A percentile compares a stretch with the other conserved stretches of the same genome.
These are phyloP conservation scores for Cordyceps fumosorosea DNA, from an alignment of 2,329 filamentous ascomycete species.

Conservation along the genomic window DNA sequence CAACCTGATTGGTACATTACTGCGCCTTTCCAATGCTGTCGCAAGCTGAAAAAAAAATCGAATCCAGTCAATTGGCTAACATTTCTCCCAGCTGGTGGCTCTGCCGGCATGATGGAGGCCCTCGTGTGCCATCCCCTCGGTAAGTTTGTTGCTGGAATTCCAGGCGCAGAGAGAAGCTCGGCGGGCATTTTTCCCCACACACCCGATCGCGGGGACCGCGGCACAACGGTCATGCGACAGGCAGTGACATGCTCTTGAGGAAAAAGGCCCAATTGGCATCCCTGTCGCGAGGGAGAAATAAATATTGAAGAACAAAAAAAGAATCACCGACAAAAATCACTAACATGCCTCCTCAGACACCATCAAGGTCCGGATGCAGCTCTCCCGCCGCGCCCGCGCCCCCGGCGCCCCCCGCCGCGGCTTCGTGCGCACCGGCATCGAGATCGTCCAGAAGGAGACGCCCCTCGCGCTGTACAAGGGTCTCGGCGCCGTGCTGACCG, in stretches of 20 bases:
- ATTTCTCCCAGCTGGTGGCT: slow-evolving; percentile 67
- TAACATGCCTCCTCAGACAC: slow-evolving; percentile 54
- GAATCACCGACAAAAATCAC: not conserved
- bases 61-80: slow-evolving; percentile 19
- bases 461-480: slow-evolving; percentile 94
- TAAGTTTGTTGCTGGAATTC: slow-evolving; percentile 33
- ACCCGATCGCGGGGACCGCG: slow-evolving; percentile 3
- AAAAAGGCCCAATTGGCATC: not conserved
- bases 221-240: not conserved
- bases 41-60: slow-evolving; percentile 6
- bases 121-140: slow-evolving; percentile 90
- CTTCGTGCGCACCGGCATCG: slow-evolving; percentile 76
- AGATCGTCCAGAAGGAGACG: slow-evolving; percentile 86
- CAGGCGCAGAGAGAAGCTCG: not conserved
- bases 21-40: not conserved
- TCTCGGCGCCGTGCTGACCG: slow-evolving; percentile 90
- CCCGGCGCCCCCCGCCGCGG: slow-evolving; percentile 82
- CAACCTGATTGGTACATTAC: slow-evolving; percentile 73
- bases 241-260: not conserved
- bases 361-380: slow-evolving; percentile 99
- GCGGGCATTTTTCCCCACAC: slow-evolving; percentile 5
- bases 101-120: slow-evolving; percentile 99
- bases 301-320: not conserved
- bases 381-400: slow-evolving; percentile 75
- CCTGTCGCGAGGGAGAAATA: not conserved